Evolutionary conservation across 345 rosid species (phyloP), one percentile per base, ranked within the genome.

Genomic region (Brassica napus): DNA sequence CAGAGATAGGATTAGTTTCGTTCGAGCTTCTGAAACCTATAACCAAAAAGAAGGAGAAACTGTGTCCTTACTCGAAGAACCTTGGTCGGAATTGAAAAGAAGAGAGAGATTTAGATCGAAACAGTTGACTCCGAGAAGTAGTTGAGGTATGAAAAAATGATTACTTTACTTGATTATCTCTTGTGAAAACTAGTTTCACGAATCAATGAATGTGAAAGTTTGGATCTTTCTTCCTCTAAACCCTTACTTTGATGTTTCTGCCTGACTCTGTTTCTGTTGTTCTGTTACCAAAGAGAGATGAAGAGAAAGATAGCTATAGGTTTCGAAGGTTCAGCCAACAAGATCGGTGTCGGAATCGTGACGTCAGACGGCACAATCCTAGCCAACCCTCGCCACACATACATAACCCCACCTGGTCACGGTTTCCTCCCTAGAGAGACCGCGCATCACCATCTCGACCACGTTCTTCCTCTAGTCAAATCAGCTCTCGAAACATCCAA

Each of bases 351-450:
- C 68, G 98, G 99, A 9, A 94, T 93, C 44, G 99, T 92, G 23
- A 84, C 93, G 1, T 75, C 90, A 76, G 94, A 90, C 2, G 98
- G 98, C 10, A 84, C 90, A 26, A 93, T 93, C 79, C 80, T 93
- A 26, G 88, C 99, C 1, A 96, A 96, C 83, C 97, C 99, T 3
- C 90, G 99, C 6, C 94, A 96, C 85, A 96, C 98, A 0, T 96
- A 93, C 69, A 92, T 96, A 30, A 96, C 94, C 0, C 99, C 98
- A 0, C 98, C 98, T 0, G 99, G 99, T 6, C 99, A 96, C 3
- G 99, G 99, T 9, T 93, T 96, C 59, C 92, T 96, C 24, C 99
- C 98, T 8, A 90, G 94, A 11, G 98, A 93, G 85, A 96, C 98
- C 1, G 98, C 97, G 4, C 92, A 93, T 14, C 99, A 93, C 79